Evolutionary conservation across 306 rosid genomes (phyloP), one percentile per base, ranked within the genome.

Genomic region (Cyamopsis tetragonoloba): DNA sequence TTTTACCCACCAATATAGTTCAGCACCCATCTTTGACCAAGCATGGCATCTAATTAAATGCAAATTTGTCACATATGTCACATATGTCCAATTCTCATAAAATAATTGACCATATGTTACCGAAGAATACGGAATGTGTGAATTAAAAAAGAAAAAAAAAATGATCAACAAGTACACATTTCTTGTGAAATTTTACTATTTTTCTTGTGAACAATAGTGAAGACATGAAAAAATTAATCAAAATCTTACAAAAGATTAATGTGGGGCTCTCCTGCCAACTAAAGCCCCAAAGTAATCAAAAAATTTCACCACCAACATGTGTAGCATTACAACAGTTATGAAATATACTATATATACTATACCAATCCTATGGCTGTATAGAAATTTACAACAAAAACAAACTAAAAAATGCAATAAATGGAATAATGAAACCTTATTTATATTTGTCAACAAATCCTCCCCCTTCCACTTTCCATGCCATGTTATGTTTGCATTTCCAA

Each of bases 331-430:
- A 78, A 10, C 9, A 51, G 46, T 28, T 79, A 42, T 51, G 51
- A 50, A 60, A 80, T 81, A 69, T n/a, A n/a, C n/a, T n/a, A n/a
- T n/a, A n/a, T 84, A 80, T 78, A 82, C 78, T 38, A 80, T 53
- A 68, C 72, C 81, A 76, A 50, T 42, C 78, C 76, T 31, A 66
- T 82, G 79, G 41, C 49, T 39, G 62, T 65, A 20, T 26, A 70
- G n/a, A n/a, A 47, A 64, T 73, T 66, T 60, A 79, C 80, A 78
- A 23, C 74, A 67, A 68, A 48, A 79, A 79, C 56, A 59, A 79
- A 77, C 70, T 8, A 72, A 73, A 79, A 60, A 76, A 77, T 80
- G 77, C 79, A 83, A 88, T 77, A 72, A 87, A 84, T 85, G 66
- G 26, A 85, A 83, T 79, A 74, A n/a, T n/a, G n/a, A n/a, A 78